Conservation (phyloP, 2,329 filamentous ascomycete genomes). For the Arthrocladium fulminans region DNA sequence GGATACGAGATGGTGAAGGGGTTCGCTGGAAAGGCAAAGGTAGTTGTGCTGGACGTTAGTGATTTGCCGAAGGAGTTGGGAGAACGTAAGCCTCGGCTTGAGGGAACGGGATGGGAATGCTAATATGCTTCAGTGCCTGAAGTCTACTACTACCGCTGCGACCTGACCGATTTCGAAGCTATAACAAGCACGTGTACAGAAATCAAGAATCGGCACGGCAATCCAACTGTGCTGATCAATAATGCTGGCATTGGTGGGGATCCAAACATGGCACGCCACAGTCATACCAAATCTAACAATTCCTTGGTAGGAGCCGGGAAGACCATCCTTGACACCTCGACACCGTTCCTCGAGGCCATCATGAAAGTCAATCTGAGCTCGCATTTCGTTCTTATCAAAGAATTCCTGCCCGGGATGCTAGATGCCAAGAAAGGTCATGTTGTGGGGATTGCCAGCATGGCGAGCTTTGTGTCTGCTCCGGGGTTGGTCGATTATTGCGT, state of each 20-base stretch:
- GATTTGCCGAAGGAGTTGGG: slow-evolving; percentile 19
- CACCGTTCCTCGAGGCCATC: slow-evolving; percentile 54
- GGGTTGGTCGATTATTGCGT: slow-evolving; percentile 60
- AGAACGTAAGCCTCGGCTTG: slow-evolving; percentile 11
- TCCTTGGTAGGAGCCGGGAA: slow-evolving; percentile 54
- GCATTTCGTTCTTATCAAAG: slow-evolving; percentile 56
- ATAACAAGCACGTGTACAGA: slow-evolving; percentile 34
- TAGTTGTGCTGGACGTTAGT: slow-evolving; percentile 62
- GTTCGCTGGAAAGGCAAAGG: slow-evolving; percentile 58
- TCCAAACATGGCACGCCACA: slow-evolving; percentile 41
- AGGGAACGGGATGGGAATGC: background rate
- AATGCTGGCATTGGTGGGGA: slow-evolving; percentile 58
- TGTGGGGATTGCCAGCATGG: slow-evolving; percentile 59
- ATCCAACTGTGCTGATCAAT: slow-evolving; percentile 63
- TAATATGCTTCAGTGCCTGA: slow-evolving; percentile 26
- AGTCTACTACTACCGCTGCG: slow-evolving; percentile 61
- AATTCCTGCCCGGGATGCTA: slow-evolving; percentile 61
- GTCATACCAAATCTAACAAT: slow-evolving; percentile 33
- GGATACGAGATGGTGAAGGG: slow-evolving; percentile 56
- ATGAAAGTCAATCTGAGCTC: slow-evolving; percentile 63
- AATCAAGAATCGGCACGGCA: slow-evolving; percentile 49
- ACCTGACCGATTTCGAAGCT: slow-evolving; percentile 52
- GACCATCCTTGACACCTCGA: slow-evolving; percentile 50
- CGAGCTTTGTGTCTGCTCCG: slow-evolving; percentile 52
- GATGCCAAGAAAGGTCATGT: slow-evolving; percentile 60